Base-by-base conservation (phyloP, 2,329 filamentous ascomycete genomes). In the Colletotrichum cereale region DNA sequence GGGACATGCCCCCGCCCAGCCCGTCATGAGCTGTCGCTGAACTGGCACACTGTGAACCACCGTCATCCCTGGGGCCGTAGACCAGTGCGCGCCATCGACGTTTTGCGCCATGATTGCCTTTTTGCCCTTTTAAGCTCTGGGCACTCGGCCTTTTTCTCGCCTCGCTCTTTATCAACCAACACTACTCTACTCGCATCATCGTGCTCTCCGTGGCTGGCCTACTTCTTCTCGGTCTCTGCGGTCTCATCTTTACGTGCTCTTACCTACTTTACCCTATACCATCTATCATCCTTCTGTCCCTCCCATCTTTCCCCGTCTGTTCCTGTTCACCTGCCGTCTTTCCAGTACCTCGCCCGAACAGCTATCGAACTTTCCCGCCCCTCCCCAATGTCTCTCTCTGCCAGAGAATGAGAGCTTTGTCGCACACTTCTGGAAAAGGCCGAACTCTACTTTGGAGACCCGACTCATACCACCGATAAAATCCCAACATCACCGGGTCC, bases 371-470 rank as follows among this genome's bases (percentile, higher is more conserved):
- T 47, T 38, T 40, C 31, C 47, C 44, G 44, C 44, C 44, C 44
- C 44, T 47, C 10, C 29, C 53, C n/a, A 60, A 72, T 72, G 69
- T 62, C 65, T 72, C 31, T 26, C 48, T n/a, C 44, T 16, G 70
- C 66, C 50, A 70, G 61, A 72, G 55, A 62, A 72, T 72, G 70
- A 72, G 56, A 71, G 56, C 69, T 57, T 64, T 62, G 61, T 71
- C 61, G 62, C 70, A 71, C 26, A 44, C 67, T 50, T 55, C 55
- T 62, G 66, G 70, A 71, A 72, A 72, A 71, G 66, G 67, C 61
- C 66, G 55, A 62, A 66, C 62, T 66, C 42, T 66, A 57, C 67
- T 71, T n/a, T 71, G 66, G 61, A 62, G 67, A 66, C 61, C 70
- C 29, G 56, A 71, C 66, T 66, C 66, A 42, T 72, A 56, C 50